phyloP scores from a whole-genome alignment of 768 basidiomycete genomes.

The Russula griseocarnosa region DNA sequence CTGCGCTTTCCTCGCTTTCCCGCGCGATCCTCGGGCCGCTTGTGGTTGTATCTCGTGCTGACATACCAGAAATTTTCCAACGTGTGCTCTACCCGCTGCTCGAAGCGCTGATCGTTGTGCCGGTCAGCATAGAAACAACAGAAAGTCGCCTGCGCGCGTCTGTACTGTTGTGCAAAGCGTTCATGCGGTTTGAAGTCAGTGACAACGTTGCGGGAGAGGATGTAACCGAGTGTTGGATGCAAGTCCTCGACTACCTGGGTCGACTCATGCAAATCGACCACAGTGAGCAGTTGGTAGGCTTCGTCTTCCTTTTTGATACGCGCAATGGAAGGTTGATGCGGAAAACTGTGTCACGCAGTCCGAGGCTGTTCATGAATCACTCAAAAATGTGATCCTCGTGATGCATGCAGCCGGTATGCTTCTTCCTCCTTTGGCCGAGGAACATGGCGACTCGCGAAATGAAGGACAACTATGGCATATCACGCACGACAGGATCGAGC shows the following conservation, averaged over 20 bases:
- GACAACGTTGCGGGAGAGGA: constrained; percentile 54
- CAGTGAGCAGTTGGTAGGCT: constrained; percentile 78
- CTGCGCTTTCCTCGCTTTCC: constrained; percentile 63
- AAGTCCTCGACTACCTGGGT: constrained; percentile 84
- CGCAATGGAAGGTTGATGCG: constrained; percentile 6
- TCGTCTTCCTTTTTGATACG: constrained; percentile 1
- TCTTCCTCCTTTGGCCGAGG: constrained; percentile 53
- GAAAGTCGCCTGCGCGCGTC: constrained; percentile 87
- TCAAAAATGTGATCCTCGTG: constrained; percentile 94
- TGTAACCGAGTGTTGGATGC: constrained; percentile 77
- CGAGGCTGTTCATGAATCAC: constrained; percentile 92
- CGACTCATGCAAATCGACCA: constrained; percentile 83
- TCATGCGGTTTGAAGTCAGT: constrained; percentile 87
- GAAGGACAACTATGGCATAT: constrained; percentile 76
- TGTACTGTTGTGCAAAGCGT: constrained; percentile 89
- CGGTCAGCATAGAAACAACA: constrained; percentile 78
- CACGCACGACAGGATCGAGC: constrained; percentile 82
- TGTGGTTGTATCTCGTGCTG: constrained; percentile 45
- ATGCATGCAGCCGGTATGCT: constrained; percentile 90
- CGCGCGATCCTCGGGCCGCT: constrained; percentile 29
- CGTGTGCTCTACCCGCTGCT: constrained; percentile 85
- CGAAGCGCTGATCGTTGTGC: constrained; percentile 84
- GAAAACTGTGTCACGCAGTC: constrained; percentile 47
- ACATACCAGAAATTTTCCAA: constrained; percentile 80
- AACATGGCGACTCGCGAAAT: constrained; percentile 45